Percentiles rank a stretch among this genome's conserved stretches.
phyloP scores from a whole-genome alignment of 306 rosid species.

The Abrus precatorius region DNA sequence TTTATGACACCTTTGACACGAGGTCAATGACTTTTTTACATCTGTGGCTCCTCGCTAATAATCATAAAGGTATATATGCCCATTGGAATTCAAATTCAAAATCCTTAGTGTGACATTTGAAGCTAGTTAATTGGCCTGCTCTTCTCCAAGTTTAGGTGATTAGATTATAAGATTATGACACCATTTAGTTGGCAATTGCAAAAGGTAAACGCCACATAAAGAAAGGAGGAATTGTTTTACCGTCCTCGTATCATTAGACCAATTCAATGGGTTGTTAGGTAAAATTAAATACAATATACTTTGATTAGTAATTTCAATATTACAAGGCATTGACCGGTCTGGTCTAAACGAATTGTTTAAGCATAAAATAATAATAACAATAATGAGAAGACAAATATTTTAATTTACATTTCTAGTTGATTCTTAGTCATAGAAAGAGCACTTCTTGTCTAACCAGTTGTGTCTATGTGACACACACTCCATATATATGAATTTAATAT shows the following conservation, averaged over 20 bases:
- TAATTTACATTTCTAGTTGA: constrained; percentile 10
- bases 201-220: neutral
- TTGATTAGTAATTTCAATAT: neutral
- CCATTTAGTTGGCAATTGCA: neutral
- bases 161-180: neutral
- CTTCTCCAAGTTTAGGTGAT: neutral
- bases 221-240: constrained; percentile 1
- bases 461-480: neutral
- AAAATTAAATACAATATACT: neutral
- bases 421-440: constrained; percentile 8
- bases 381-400: constrained; percentile 6
- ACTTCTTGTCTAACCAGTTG: constrained; percentile 37
- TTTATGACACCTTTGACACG: neutral
- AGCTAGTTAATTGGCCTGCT: neutral
- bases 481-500: neutral
- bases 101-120: neutral
- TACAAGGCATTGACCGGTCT: constrained; percentile 45
- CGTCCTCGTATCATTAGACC: neutral
- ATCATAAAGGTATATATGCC: neutral
- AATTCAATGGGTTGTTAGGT: constrained; percentile 31
- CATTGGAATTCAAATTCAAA: neutral
- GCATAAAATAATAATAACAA: constrained; percentile 18
- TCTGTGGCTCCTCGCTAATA: neutral
- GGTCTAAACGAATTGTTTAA: constrained; percentile 17
- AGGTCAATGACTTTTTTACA: neutral